phyloP scores from a whole-genome alignment of 345 rosid species.

The Camelina laxa region DNA sequence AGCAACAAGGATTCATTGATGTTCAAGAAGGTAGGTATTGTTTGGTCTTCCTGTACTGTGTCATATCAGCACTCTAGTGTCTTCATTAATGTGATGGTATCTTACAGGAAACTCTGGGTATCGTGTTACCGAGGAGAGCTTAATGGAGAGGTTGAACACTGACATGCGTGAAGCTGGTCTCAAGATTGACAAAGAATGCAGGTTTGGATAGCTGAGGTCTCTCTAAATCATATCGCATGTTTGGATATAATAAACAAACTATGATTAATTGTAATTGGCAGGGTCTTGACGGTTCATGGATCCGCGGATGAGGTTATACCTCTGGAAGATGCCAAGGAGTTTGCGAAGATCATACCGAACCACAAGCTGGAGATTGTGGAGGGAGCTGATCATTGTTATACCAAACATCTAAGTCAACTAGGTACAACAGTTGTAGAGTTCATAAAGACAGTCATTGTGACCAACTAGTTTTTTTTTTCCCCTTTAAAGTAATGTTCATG shows the following conservation, averaged over 20 bases:
- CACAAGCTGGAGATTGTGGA: slow-evolving; percentile 59
- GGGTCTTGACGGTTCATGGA: slow-evolving; percentile 80
- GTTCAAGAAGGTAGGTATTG: slow-evolving; percentile 36
- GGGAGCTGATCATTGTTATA: slow-evolving; percentile 65
- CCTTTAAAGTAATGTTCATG: not conserved
- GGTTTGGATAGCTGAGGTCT: not conserved
- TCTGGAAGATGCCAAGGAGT: slow-evolving; percentile 61
- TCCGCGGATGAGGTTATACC: slow-evolving; percentile 59
- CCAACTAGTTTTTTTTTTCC: not conserved
- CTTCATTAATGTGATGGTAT: not conserved
- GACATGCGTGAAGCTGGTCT: slow-evolving; percentile 63
- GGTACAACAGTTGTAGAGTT: slow-evolving; percentile 52
- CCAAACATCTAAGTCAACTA: slow-evolving; percentile 55
- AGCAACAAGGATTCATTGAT: slow-evolving; percentile 60
- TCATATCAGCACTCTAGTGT: not conserved
- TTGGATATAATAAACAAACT: not conserved
- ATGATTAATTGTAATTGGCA: slow-evolving; percentile 2
- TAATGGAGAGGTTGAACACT: slow-evolving; percentile 68
- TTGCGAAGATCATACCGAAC: slow-evolving; percentile 64
- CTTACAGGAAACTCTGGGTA: slow-evolving; percentile 13
- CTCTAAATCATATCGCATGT: not conserved
- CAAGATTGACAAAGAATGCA: slow-evolving; percentile 49
- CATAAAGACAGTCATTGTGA: slow-evolving; percentile 35
- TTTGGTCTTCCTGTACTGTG: not conserved
- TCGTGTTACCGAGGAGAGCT: slow-evolving; percentile 59